Evolutionary conservation across 371 early-diverging fungal species (phyloP).

Genomic region (Mucor saturninus): DNA sequence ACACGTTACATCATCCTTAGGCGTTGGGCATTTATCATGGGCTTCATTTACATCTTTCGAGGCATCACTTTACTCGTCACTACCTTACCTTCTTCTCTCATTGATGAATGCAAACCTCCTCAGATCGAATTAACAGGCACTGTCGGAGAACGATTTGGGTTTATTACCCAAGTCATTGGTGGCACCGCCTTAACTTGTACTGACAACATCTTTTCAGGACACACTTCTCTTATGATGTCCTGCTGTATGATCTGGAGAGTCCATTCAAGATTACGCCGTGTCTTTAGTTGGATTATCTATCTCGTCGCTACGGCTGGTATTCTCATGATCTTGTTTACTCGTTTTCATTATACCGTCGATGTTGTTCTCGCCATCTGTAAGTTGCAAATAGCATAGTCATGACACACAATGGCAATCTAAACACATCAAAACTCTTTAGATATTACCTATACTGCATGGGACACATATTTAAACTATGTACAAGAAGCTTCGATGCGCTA

Average conservation of each 20-base stretch:
- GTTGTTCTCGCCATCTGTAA: conserved; percentile 71
- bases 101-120: conserved; percentile 53
- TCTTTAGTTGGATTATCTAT: conserved; percentile 56
- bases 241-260: conserved; percentile 67
- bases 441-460: conserved; percentile 43
- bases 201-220: conserved; percentile 79
- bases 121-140: conserved; percentile 31
- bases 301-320: conserved; percentile 57
- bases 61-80: conserved; percentile 70
- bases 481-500: conserved; percentile 37
- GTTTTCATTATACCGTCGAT: conserved; percentile 75
- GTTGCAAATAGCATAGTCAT: not conserved
- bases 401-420: conserved; percentile 1
- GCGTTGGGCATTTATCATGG: conserved; percentile 64
- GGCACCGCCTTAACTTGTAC: conserved; percentile 64
- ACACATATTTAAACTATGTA: conserved; percentile 37
- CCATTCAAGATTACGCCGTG: conserved; percentile 58
- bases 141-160: conserved; percentile 33
- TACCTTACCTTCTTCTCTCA: conserved; percentile 67
- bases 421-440: conserved; percentile 13
- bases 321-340: conserved; percentile 63
- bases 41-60: conserved; percentile 62
- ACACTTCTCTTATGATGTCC: conserved; percentile 65
- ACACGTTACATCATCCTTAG: conserved; percentile 61
- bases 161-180: conserved; percentile 30